Evolutionary conservation across 129 eudicot genomes (phyloP).

Genomic region (Pulicaria dysenterica): DNA sequence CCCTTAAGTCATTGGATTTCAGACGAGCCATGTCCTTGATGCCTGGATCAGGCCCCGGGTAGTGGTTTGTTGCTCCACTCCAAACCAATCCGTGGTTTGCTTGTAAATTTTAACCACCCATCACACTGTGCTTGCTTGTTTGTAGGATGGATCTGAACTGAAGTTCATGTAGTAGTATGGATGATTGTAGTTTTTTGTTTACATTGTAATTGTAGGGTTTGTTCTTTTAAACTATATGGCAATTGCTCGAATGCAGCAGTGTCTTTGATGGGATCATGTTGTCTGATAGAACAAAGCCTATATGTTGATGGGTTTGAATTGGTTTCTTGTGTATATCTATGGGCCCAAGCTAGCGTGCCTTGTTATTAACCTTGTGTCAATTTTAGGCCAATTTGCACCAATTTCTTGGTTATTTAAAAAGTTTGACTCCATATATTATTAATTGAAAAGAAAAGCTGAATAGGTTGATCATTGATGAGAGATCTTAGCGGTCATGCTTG

Average conservation of each 20-base stretch:
- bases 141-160: constrained; percentile 8
- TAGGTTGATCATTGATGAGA: too few relatives aligned
- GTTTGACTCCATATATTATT: too few relatives aligned
- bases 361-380: too few relatives aligned
- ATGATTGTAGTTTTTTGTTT: constrained; percentile 29
- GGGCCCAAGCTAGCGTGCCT: too few relatives aligned
- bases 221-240: background rate
- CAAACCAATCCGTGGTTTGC: background rate
- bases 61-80: background rate
- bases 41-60: constrained; percentile 36
- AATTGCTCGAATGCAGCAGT: background rate
- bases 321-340: too few relatives aligned
- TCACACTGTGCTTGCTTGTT: background rate
- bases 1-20: constrained; percentile 65
- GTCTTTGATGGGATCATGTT: background rate
- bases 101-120: constrained; percentile 28
- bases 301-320: background rate
- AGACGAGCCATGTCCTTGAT: constrained; percentile 58
- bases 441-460: too few relatives aligned
- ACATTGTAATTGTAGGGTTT: constrained; percentile 16
- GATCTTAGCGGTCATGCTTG: too few relatives aligned
- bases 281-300: background rate
- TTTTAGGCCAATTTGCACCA: too few relatives aligned
- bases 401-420: too few relatives aligned
- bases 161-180: constrained; percentile 13